Percentiles rank a stretch among this genome's conserved stretches.
These are phyloP conservation scores for Incumbomyces delicatus DNA, from an alignment of 2,329 filamentous ascomycete species.

Conservation along the genomic window DNA sequence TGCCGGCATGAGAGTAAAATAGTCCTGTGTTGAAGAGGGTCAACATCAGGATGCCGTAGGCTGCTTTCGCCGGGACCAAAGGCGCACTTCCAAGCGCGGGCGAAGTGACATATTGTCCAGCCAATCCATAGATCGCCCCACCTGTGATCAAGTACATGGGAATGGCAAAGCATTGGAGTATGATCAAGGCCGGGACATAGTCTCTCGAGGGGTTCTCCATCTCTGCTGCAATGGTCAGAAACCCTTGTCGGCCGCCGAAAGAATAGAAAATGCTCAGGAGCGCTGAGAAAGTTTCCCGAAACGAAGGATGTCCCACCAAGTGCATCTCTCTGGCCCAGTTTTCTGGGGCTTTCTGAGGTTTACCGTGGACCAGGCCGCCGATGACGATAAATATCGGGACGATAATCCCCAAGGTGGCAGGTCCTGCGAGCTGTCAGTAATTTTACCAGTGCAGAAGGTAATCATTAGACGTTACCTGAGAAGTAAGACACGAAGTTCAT, in stretches of 20 bases:
- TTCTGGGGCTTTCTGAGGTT: background rate
- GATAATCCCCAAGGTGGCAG: constrained; percentile 50
- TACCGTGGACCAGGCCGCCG: constrained; percentile 50
- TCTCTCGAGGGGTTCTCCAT: constrained; percentile 26
- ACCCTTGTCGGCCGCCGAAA: constrained; percentile 37
- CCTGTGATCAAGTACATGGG: constrained; percentile 26
- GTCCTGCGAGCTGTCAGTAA: constrained; percentile 12
- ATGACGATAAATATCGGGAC: constrained; percentile 39
- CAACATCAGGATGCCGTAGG: constrained; percentile 27
- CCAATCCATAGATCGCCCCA: constrained; percentile 26
- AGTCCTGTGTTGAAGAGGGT: constrained; percentile 31
- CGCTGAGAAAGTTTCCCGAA: constrained; percentile 27
- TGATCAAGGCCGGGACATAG: constrained; percentile 32
- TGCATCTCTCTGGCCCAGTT: constrained; percentile 5
- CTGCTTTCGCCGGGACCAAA: constrained; percentile 22
- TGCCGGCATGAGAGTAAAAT: constrained; percentile 28
- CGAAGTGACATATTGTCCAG: constrained; percentile 25
- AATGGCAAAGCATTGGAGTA: constrained; percentile 26
- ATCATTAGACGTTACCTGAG: constrained; percentile 24
- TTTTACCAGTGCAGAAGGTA: too few relatives aligned
- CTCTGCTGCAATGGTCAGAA: constrained; percentile 28
- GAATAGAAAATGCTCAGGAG: constrained; percentile 30
- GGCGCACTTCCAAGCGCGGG: constrained; percentile 27
- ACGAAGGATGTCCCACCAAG: constrained; percentile 22
- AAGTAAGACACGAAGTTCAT: constrained; percentile 46